A percentile compares a stretch with the other conserved stretches of the same genome.
These are phyloP conservation scores for Nannizziopsis arthrosporioides DNA, from an alignment of 2,329 filamentous ascomycete species.

Conservation along the genomic window DNA sequence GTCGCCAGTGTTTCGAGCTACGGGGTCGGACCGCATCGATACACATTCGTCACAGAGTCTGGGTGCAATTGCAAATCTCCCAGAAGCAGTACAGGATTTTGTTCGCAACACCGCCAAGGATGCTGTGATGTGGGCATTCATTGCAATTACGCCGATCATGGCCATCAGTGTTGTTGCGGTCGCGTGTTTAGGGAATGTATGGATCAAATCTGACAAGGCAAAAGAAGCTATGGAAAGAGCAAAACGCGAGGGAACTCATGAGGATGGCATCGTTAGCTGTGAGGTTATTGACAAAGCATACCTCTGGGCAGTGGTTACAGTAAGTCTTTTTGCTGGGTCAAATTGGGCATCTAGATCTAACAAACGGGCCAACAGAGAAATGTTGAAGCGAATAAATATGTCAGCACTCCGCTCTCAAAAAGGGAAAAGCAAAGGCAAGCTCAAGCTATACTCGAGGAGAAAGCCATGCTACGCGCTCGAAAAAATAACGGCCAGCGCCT, in stretches of 20 bases:
- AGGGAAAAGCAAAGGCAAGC: slow-evolving; percentile 15
- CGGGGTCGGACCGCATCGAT: slow-evolving; percentile 22
- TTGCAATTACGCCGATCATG: slow-evolving; percentile 51
- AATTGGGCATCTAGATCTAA: background rate
- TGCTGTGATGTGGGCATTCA: slow-evolving; percentile 55
- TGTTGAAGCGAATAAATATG: slow-evolving; percentile 20
- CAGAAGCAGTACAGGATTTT: slow-evolving; percentile 25
- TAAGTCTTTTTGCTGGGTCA: slow-evolving; percentile 10
- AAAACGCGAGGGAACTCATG: slow-evolving; percentile 6
- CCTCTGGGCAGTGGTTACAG: slow-evolving; percentile 24
- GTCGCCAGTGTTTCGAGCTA: slow-evolving; percentile 20
- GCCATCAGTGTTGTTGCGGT: slow-evolving; percentile 37
- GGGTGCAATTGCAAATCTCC: slow-evolving; percentile 26
- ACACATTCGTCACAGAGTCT: slow-evolving; percentile 29
- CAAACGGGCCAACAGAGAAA: slow-evolving; percentile 16
- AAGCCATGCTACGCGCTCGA: slow-evolving; percentile 7
- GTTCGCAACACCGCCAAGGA: slow-evolving; percentile 39
- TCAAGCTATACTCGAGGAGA: slow-evolving; percentile 13
- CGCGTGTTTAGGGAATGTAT: slow-evolving; percentile 42
- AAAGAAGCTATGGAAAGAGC: slow-evolving; percentile 14
- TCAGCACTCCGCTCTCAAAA: slow-evolving; percentile 18
- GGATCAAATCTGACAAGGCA: slow-evolving; percentile 32
- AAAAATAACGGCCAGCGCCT: background rate
- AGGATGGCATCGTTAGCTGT: slow-evolving; percentile 16
- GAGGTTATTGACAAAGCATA: slow-evolving; percentile 26